Evolutionary conservation across 2,329 filamentous ascomycete species (phyloP).

Genomic region (Botrytis hyacinthi): DNA sequence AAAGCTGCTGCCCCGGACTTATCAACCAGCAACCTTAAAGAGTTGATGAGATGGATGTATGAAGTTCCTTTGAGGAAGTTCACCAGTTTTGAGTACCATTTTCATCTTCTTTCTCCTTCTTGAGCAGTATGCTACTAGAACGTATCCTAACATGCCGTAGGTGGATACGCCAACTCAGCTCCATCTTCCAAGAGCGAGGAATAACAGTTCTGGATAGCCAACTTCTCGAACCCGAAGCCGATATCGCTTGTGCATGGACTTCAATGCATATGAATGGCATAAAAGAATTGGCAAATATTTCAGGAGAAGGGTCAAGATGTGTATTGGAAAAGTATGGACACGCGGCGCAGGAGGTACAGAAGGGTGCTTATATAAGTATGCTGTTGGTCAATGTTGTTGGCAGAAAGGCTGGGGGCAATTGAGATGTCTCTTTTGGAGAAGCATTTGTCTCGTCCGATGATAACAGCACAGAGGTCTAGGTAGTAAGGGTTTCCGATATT

Average conservation of each 20-base stretch:
- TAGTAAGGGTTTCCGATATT: background rate
- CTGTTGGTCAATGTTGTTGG: background rate
- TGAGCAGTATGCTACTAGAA: background rate
- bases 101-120: background rate
- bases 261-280: constrained; percentile 7
- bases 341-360: background rate
- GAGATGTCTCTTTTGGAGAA: background rate
- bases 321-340: background rate
- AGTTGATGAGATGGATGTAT: background rate
- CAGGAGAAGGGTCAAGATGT: background rate
- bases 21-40: background rate
- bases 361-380: background rate
- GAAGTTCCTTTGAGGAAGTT: background rate
- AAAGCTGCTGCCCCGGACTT: background rate
- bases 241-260: constrained; percentile 7
- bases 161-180: constrained; percentile 13
- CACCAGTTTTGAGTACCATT: background rate
- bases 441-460: too few species aligned
- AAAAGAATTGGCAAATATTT: background rate
- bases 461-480: too few species aligned
- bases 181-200: constrained; percentile 7
- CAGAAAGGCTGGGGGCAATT: background rate
- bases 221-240: background rate
- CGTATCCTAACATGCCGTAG: background rate
- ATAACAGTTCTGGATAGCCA: background rate